A percentile compares a stretch with the other conserved stretches of the same genome.
Conservation (phyloP, 2,329 filamentous ascomycete species). For the Colletotrichum sidae region DNA sequence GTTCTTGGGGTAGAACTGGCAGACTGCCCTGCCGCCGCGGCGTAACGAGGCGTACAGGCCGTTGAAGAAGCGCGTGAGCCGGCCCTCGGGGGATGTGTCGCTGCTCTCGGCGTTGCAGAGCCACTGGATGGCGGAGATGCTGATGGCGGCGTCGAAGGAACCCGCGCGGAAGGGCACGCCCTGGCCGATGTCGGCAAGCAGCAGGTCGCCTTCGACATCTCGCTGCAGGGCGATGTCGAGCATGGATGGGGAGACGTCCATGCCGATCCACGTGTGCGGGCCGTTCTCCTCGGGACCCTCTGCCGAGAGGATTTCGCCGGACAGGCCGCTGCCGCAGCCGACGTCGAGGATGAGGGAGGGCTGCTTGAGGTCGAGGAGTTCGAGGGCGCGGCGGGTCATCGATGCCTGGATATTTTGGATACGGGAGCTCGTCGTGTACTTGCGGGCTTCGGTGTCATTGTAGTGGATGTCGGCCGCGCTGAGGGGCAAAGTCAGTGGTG, state of each 20-base stretch:
- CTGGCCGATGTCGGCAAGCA: slow-evolving; percentile 95
- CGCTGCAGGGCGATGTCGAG: slow-evolving; percentile 92
- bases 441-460: slow-evolving; percentile 93
- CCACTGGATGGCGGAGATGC: slow-evolving; percentile 98
- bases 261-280: slow-evolving; percentile 95
- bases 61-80: slow-evolving; percentile 90
- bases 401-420: slow-evolving; percentile 95
- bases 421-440: slow-evolving; percentile 96
- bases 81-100: slow-evolving; percentile 82
- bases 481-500: slow-evolving; percentile 23
- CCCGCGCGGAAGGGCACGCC: slow-evolving; percentile 94
- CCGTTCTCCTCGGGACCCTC: slow-evolving; percentile 77
- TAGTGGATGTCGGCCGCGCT: slow-evolving; percentile 98
- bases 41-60: slow-evolving; percentile 87
- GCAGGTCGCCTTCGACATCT: slow-evolving; percentile 92
- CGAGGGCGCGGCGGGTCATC: slow-evolving; percentile 94
- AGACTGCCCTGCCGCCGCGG: slow-evolving; percentile 89
- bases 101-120: slow-evolving; percentile 94
- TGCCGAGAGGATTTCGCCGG: slow-evolving; percentile 91
- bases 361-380: slow-evolving; percentile 82
- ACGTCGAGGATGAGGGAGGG: slow-evolving; percentile 94
- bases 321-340: slow-evolving; percentile 95
- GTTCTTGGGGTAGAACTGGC: slow-evolving; percentile 99
- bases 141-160: slow-evolving; percentile 93
- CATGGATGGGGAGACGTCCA: slow-evolving; percentile 97